phyloP scores from a whole-genome alignment of 768 basidiomycete genomes.

The Suillus hirtellus region DNA sequence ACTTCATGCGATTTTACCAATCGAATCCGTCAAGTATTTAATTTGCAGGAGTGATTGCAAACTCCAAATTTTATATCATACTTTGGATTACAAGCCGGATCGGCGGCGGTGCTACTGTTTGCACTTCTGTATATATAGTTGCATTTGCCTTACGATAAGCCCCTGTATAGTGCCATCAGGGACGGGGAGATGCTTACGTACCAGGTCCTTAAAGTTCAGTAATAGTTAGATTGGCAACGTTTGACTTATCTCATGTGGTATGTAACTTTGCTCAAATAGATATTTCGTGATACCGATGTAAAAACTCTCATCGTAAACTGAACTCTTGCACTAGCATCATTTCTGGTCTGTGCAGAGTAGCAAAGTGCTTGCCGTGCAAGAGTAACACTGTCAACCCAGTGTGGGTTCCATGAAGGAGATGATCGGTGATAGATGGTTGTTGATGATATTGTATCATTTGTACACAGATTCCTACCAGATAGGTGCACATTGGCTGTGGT shows the following conservation, averaged over 20 bases:
- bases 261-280: background rate
- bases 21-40: slow-evolving; percentile 4
- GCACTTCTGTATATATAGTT: no score
- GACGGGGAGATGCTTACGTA: no score
- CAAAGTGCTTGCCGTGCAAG: background rate
- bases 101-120: no score
- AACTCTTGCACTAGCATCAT: background rate
- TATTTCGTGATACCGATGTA: background rate
- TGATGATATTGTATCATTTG: background rate
- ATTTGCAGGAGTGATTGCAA: background rate
- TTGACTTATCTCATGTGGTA: background rate
- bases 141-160: no score
- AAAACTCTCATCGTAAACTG: background rate
- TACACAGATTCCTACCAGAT: background rate
- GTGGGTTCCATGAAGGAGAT: background rate
- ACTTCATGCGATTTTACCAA: background rate
- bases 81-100: no score
- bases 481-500: background rate
- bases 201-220: background rate
- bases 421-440: background rate
- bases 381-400: background rate
- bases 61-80: background rate
- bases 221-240: background rate
- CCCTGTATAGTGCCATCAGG: no score
- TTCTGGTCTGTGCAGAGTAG: background rate